Evolutionary conservation across 2,329 filamentous ascomycete genomes (phyloP).

Genomic region (Fusarium sp.): DNA sequence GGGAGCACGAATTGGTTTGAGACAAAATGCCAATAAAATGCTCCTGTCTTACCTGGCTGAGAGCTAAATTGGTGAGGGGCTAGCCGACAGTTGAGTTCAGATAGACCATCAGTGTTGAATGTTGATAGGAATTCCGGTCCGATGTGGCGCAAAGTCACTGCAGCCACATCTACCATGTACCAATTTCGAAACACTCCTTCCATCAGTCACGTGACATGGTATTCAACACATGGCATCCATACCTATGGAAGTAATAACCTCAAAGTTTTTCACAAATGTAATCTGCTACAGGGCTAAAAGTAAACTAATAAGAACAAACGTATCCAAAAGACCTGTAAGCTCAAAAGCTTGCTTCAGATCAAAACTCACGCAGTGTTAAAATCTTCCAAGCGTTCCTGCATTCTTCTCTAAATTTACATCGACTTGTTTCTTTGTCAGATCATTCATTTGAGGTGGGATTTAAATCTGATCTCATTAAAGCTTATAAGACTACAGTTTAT

Average conservation of each 20-base stretch:
- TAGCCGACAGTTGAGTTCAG: not conserved
- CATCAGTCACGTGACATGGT: conserved; percentile 15
- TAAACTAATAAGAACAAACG: not conserved
- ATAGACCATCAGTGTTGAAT: not conserved
- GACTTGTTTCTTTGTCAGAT: no score
- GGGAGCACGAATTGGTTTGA: not conserved
- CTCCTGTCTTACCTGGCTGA: not conserved
- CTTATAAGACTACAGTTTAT: no score
- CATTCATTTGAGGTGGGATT: no score
- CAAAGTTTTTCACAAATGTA: not conserved
- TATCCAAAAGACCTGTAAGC: no score
- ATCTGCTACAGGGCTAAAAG: not conserved
- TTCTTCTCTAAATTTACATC: no score
- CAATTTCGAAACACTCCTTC: conserved; percentile 6
- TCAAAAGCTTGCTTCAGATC: no score
- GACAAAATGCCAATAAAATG: not conserved
- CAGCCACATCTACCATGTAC: conserved; percentile 29
- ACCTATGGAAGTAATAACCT: not conserved
- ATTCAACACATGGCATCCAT: not conserved
- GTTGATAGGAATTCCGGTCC: not conserved
- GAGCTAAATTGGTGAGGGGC: not conserved
- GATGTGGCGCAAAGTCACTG: conserved; percentile 12
- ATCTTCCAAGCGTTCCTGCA: no score
- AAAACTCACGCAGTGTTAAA: no score
- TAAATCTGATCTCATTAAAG: no score